A percentile compares a stretch with the other conserved stretches of the same genome.
Conservation (phyloP, 768 basidiomycete species). For the Rhodotorula kratochvilovae region DNA sequence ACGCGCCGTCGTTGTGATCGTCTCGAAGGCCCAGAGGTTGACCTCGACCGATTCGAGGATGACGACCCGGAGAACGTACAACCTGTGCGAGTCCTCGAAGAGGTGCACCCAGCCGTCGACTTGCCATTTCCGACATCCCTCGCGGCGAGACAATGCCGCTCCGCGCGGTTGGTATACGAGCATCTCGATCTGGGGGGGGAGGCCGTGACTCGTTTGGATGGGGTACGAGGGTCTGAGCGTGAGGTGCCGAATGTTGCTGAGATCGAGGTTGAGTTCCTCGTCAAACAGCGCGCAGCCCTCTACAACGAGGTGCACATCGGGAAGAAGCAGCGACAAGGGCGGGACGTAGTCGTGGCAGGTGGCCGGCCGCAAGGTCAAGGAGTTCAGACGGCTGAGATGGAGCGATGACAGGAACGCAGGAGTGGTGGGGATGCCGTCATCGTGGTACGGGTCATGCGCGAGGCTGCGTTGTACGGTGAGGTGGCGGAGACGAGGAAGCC, state of each 20-base stretch:
- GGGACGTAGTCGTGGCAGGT: no score
- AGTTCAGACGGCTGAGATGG: no score
- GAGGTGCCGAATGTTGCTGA: not conserved
- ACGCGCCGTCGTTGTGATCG: not conserved
- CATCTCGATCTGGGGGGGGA: no score
- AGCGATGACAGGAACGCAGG: not conserved
- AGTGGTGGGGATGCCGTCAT: not conserved
- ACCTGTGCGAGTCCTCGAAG: no score
- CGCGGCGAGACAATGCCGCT: no score
- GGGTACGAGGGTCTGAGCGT: not conserved
- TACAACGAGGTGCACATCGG: not conserved
- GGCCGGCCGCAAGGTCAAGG: not conserved
- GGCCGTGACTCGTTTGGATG: no score
- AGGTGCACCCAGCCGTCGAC: no score
- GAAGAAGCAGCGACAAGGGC: not conserved
- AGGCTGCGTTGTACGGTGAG: not conserved
- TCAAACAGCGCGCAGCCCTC: no score
- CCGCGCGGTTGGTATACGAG: no score
- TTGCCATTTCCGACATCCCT: no score
- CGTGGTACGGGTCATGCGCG: fast-evolving
- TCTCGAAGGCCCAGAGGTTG: not conserved
- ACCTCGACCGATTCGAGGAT: not conserved
- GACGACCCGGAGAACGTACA: no score
- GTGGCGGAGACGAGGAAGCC: not conserved
- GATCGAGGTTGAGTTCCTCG: not conserved